Conservation (phyloP, 176 grass and related monocot genomes). For the Lolium multiflorum region DNA sequence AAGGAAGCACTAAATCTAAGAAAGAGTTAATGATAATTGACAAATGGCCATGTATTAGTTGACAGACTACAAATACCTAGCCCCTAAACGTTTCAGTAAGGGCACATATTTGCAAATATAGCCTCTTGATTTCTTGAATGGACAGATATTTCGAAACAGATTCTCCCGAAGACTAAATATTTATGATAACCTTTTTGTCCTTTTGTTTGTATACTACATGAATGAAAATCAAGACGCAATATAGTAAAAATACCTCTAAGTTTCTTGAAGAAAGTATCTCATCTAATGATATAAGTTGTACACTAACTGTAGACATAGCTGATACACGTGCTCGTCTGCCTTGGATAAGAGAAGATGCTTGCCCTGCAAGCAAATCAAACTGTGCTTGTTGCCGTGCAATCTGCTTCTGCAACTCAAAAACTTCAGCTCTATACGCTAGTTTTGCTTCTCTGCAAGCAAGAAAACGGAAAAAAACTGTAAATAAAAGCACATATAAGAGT, state of each 20-base stretch:
- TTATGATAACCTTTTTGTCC: not conserved
- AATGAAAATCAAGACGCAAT: constrained; percentile 19
- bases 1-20: not conserved
- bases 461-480: not conserved
- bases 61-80: not conserved
- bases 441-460: constrained; percentile 81
- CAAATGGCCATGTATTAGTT: not conserved
- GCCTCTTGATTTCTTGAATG: not conserved
- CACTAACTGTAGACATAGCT: constrained; percentile 82
- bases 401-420: constrained; percentile 93
- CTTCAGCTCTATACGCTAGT: constrained; percentile 84
- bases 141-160: not conserved
- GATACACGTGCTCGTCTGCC: constrained; percentile 78
- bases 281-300: constrained; percentile 70
- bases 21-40: not conserved
- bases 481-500: constrained; percentile 44
- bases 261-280: constrained; percentile 89
- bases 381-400: constrained; percentile 80
- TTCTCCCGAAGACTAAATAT: not conserved
- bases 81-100: not conserved
- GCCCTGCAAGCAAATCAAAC: constrained; percentile 89
- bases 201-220: constrained; percentile 8
- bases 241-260: constrained; percentile 67
- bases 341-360: constrained; percentile 94
- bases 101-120: not conserved